Conservation (phyloP, 345 rosid species). For the Populus nigra region DNA sequence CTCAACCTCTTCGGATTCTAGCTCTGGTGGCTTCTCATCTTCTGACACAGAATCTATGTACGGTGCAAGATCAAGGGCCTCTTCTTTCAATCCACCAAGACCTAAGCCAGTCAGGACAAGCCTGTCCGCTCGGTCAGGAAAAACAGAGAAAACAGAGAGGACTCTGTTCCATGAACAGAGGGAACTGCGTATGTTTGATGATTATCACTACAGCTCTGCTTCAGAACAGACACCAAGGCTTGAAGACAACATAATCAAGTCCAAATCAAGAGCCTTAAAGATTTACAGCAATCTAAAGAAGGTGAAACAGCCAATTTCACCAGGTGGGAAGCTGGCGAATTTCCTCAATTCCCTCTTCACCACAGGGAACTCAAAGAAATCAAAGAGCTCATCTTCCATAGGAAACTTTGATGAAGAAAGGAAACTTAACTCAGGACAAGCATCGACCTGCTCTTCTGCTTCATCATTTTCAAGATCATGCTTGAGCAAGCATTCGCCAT, state of each 20-base stretch:
- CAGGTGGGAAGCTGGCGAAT: slow-evolving; percentile 58
- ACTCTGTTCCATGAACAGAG: slow-evolving; percentile 52
- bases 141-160: slow-evolving; percentile 28
- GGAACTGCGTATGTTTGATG: slow-evolving; percentile 28
- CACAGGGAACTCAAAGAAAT: slow-evolving; percentile 41
- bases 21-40: slow-evolving; percentile 69
- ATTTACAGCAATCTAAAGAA: slow-evolving; percentile 58
- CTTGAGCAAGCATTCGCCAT: slow-evolving; percentile 59
- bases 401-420: slow-evolving; percentile 31
- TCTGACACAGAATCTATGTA: slow-evolving; percentile 67
- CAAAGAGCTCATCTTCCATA: slow-evolving; percentile 36
- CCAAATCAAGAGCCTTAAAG: slow-evolving; percentile 59
- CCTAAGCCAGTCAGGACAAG: slow-evolving; percentile 47
- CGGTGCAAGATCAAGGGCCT: slow-evolving; percentile 35
- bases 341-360: slow-evolving; percentile 75
- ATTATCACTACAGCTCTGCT: slow-evolving; percentile 29
- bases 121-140: slow-evolving; percentile 30
- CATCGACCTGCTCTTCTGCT: slow-evolving; percentile 67
- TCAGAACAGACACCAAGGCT: slow-evolving; percentile 31
- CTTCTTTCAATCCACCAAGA: slow-evolving; percentile 36
- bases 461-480: slow-evolving; percentile 85
- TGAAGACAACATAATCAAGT: slow-evolving; percentile 40
- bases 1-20: slow-evolving; percentile 76
- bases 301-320: slow-evolving; percentile 84
- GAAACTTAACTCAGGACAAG: slow-evolving; percentile 43